These are phyloP conservation scores for Schizothecium vesticola DNA, from an alignment of 495 filamentous ascomycete genomes.

Conservation along the genomic window DNA sequence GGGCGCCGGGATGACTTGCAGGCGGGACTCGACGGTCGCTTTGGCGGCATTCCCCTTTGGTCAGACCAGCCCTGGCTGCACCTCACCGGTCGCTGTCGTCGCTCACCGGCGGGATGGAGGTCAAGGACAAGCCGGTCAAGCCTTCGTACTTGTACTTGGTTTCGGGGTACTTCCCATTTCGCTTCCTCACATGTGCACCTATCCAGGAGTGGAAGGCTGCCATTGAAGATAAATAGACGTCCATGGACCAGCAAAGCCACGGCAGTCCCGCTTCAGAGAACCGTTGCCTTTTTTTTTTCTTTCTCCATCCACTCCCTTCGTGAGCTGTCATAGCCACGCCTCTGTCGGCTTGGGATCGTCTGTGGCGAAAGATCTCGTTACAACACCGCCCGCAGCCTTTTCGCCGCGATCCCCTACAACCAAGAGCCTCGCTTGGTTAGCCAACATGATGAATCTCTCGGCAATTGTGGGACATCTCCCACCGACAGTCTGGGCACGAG, in stretches of 20 bases:
- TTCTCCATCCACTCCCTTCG: neutral
- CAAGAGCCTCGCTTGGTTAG: neutral
- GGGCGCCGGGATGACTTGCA: slow-evolving; percentile 15
- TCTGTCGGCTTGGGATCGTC: neutral
- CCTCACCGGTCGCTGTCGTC: slow-evolving; percentile 21
- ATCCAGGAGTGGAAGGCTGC: neutral
- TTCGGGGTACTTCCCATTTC: neutral
- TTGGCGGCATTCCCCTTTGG: neutral
- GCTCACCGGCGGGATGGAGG: slow-evolving; percentile 16
- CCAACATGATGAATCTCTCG: neutral
- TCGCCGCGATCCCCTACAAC: neutral
- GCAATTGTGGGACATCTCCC: neutral
- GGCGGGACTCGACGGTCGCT: neutral
- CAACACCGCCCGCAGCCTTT: neutral
- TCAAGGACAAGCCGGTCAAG: slow-evolving; percentile 1
- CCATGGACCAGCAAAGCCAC: neutral
- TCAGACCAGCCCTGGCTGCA: slow-evolving; percentile 8
- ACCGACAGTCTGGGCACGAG: neutral
- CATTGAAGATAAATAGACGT: neutral
- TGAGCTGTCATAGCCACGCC: neutral
- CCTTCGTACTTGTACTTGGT: slow-evolving; percentile 8
- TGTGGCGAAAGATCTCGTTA: neutral
- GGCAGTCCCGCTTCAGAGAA: neutral
- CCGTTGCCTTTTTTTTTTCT: neutral
- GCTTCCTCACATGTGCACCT: slow-evolving; percentile 1